Conservation (phyloP, 495 filamentous ascomycete genomes). For the Lentithecium fluviatile region DNA sequence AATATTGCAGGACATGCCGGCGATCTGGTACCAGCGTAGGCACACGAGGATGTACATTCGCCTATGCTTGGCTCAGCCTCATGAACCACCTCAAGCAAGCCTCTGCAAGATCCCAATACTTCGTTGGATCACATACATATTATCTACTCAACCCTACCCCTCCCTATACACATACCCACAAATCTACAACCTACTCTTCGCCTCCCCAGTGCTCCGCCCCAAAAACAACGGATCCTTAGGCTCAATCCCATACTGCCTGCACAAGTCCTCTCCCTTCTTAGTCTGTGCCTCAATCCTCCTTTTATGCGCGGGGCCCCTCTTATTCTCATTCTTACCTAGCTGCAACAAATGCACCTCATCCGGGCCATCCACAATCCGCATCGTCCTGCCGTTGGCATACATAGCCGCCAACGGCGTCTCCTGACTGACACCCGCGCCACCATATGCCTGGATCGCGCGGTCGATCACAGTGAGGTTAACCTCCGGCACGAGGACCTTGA, state of each 20-base stretch:
- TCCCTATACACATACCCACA: no score
- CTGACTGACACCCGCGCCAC: constrained; percentile 45
- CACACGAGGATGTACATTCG: no score
- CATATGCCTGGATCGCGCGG: constrained; percentile 47
- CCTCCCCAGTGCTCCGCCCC: constrained; percentile 34
- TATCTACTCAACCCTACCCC: no score
- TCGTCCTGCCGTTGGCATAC: constrained; percentile 36
- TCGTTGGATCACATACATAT: no score
- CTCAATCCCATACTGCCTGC: constrained; percentile 42
- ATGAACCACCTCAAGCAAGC: no score
- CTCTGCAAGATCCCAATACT: no score
- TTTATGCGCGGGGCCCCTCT: constrained; percentile 38
- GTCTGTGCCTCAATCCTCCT: constrained; percentile 44
- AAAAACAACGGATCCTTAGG: constrained; percentile 40
- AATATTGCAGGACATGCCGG: no score
- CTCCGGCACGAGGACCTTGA: constrained; percentile 45
- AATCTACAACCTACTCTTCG: constrained; percentile 25
- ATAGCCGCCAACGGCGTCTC: constrained; percentile 40
- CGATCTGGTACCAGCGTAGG: no score
- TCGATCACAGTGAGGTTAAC: constrained; percentile 42
- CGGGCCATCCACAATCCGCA: constrained; percentile 44
- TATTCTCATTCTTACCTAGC: constrained; percentile 48
- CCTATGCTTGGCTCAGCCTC: no score
- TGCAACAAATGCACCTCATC: constrained; percentile 48
- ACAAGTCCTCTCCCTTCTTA: constrained; percentile 39